Evolutionary conservation across 2,329 filamentous ascomycete genomes (phyloP), one percentile per base, ranked within the genome.

Genomic region (Neospermospora avenae): DNA sequence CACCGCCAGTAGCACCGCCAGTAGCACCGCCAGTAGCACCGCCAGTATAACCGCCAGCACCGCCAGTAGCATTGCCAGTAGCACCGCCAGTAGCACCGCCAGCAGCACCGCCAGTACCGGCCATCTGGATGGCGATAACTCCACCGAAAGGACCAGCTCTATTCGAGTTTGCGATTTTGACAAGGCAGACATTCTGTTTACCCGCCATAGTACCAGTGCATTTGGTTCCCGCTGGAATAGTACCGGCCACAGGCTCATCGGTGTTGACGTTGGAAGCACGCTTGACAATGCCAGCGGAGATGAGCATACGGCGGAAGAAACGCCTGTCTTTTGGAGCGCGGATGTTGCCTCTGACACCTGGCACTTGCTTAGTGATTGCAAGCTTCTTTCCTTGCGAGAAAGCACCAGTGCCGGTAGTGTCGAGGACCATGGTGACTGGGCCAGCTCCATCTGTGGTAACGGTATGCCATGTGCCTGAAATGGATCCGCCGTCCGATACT

Each of bases 381-480:
- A 85, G 81, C 61, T 79, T 74, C 28, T 74, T 70, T 80, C 82
- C 86, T 63, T 75, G 71, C 48, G 75, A 60, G 55, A 67, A 68
- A 28, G 55, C 70, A 8, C 79, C 84, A 2, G 83, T 84, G 56
- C 77, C 85, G 58, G 84, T 84, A 76, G 84, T 87, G 84, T 86
- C 76, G 25, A 78, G 62, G 20, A 77, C 70, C 24, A 75, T 60
- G 6, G 76, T 81, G 58, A 68, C 67, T 54, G 69, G 69, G 18
- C 86, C 86, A 61, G 82, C 85, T 60, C 86, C 86, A 65, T 89
- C 86, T 39, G 77, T 78, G 74, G 88, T 88, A 71, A 88, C 84
- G 72, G 88, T 85, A 74, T 87, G 85, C 10, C 88, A 76, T 1
- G 84, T 87, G 78, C 88, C 87, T 66, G 75, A 75, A 62, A 88